Evolutionary conservation across 352 stramenopile genomes (phyloP).

Genomic region (Pythium scleroteichum): DNA sequence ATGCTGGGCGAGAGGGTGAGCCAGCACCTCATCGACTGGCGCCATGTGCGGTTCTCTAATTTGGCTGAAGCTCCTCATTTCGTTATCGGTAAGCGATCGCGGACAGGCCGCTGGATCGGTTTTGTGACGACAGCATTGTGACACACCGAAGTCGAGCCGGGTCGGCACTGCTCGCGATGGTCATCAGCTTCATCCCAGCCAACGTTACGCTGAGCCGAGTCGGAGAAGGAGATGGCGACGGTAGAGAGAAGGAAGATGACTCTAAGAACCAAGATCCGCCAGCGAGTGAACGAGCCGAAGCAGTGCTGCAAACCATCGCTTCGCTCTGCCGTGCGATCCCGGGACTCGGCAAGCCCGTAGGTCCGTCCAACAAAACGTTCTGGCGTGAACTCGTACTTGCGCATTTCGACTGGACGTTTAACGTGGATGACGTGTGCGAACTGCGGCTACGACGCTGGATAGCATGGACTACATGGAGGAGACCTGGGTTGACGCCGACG

Average conservation of each 20-base stretch:
- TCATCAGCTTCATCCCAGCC: slow-evolving; percentile 2
- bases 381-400: slow-evolving; percentile 3
- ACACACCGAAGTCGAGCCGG: too few species aligned
- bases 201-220: not conserved
- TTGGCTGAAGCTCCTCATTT: not conserved
- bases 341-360: not conserved
- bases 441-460: not conserved
- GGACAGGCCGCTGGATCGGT: not conserved
- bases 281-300: not conserved
- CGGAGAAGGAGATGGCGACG: too few species aligned
- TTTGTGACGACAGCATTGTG: not conserved
- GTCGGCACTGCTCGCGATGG: not conserved
- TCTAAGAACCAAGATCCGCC: too few species aligned
- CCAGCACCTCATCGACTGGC: not conserved
- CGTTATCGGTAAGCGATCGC: not conserved
- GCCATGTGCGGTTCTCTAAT: not conserved
- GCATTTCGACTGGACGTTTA: slow-evolving; percentile 8
- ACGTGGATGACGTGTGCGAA: not conserved
- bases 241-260: too few species aligned
- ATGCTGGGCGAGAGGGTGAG: not conserved
- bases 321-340: slow-evolving; percentile 6
- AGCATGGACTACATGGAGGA: too few species aligned
- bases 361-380: not conserved
- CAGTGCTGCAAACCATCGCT: not conserved
- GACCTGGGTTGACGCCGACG: not conserved